Evolutionary conservation across 768 basidiomycete genomes (phyloP).

Genomic region (Zangia roseola): DNA sequence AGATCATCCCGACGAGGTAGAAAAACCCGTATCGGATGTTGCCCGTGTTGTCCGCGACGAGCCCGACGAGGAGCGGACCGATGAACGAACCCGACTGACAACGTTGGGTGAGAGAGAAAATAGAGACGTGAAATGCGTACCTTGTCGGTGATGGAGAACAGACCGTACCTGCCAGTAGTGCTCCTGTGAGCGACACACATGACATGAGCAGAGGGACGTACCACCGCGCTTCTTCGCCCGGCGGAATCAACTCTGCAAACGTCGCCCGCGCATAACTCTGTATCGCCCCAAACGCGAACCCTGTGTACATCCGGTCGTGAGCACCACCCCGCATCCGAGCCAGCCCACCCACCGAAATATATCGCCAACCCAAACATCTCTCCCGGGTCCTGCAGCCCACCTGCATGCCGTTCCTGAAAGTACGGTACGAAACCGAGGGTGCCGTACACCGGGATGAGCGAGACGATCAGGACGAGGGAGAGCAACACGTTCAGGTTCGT

Average conservation of each 20-base stretch:
- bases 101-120: too few species aligned
- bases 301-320: conserved; percentile 35
- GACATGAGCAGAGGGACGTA: conserved; percentile 40
- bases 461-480: conserved; percentile 63
- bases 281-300: conserved; percentile 83
- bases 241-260: conserved; percentile 84
- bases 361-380: conserved; percentile 87
- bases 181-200: too few species aligned
- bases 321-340: not conserved
- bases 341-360: conserved; percentile 63
- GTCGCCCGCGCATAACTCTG: conserved; percentile 86
- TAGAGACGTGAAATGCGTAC: too few species aligned
- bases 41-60: conserved; percentile 85
- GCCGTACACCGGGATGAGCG: conserved; percentile 74
- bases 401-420: conserved; percentile 52
- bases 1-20: conserved; percentile 81
- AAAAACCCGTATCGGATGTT: conserved; percentile 92
- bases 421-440: conserved; percentile 72
- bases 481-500: conserved; percentile 67
- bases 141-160: not conserved
- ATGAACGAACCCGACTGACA: conserved; percentile 91
- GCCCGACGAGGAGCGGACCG: conserved; percentile 83
- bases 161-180: too few species aligned
- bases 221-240: conserved; percentile 88
- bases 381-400: conserved; percentile 70